Percentiles rank a stretch among this genome's conserved stretches.
Conservation (phyloP, 2,329 filamentous ascomycete genomes). For the Fusarium mangiferae region DNA sequence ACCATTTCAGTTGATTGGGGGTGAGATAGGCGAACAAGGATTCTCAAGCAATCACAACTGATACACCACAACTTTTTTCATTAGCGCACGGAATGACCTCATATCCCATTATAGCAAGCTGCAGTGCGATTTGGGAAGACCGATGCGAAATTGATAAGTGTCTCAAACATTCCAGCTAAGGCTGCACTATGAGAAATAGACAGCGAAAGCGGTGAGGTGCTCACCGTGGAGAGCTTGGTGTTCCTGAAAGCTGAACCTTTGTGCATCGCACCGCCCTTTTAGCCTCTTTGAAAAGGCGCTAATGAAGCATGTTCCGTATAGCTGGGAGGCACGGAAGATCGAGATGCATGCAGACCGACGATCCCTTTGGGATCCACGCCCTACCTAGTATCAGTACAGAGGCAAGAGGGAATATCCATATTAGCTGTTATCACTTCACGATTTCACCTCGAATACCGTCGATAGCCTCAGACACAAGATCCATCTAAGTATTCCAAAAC, state of each 20-base stretch:
- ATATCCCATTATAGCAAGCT: slow-evolving; percentile 6
- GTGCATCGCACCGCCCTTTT: slow-evolving; percentile 23
- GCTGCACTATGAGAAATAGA: not conserved
- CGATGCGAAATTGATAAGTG: not conserved
- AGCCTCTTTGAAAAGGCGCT: slow-evolving; percentile 22
- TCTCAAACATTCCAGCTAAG: not conserved
- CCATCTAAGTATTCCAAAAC: not conserved
- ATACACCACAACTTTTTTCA: not conserved
- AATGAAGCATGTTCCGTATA: slow-evolving; percentile 42
- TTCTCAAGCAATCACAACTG: not conserved
- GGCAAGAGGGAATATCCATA: slow-evolving; percentile 9
- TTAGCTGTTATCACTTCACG: not conserved
- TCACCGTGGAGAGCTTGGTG: slow-evolving; percentile 18
- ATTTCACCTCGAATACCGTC: not conserved
- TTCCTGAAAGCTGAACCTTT: slow-evolving; percentile 36
- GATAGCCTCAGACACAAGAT: not conserved
- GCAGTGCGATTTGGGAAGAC: not conserved
- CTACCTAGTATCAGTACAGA: not conserved
- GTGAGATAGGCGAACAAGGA: slow-evolving; percentile 2
- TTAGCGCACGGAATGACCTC: slow-evolving; percentile 6
- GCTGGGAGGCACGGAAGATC: slow-evolving; percentile 35
- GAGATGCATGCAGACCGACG: slow-evolving; percentile 35
- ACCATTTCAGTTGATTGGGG: slow-evolving; percentile 1
- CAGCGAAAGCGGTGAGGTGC: slow-evolving; percentile 37
- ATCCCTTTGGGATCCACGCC: slow-evolving; percentile 26